Evolutionary conservation across 352 stramenopile genomes (phyloP).

Genomic region (Phytophthora fragariae): DNA sequence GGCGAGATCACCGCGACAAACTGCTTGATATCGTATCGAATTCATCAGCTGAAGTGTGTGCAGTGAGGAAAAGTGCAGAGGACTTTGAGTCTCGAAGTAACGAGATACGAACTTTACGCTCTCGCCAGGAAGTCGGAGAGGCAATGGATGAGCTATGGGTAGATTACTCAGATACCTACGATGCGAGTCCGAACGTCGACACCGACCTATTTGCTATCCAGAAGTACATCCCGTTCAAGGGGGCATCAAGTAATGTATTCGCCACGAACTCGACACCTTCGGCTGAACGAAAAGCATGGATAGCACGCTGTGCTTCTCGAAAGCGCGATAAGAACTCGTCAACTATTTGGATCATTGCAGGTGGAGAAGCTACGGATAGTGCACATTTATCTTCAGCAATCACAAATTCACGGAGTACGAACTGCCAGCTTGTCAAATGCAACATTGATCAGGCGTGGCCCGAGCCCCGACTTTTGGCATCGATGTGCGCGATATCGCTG

Average conservation of each 20-base stretch:
- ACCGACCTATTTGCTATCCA: slow-evolving; percentile 46
- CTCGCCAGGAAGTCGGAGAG: slow-evolving; percentile 29
- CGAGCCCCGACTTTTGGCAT: slow-evolving; percentile 47
- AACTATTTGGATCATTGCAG: slow-evolving; percentile 67
- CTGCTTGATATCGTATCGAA: slow-evolving; percentile 34
- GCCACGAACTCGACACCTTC: not conserved
- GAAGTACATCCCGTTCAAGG: slow-evolving; percentile 57
- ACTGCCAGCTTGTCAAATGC: slow-evolving; percentile 73
- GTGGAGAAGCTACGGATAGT: slow-evolving; percentile 18
- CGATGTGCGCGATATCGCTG: slow-evolving; percentile 43
- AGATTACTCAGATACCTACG: not conserved
- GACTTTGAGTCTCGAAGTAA: slow-evolving; percentile 34
- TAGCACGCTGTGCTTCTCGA: slow-evolving; percentile 57
- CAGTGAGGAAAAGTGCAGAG: slow-evolving; percentile 30
- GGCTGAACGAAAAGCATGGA: slow-evolving; percentile 53
- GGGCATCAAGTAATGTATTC: slow-evolving; percentile 14
- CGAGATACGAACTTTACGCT: slow-evolving; percentile 14
- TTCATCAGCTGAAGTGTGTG: slow-evolving; percentile 27
- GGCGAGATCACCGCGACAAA: slow-evolving; percentile 21
- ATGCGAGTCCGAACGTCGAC: not conserved
- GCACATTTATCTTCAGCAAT: slow-evolving; percentile 3
- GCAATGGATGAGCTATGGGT: slow-evolving; percentile 32
- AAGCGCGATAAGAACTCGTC: slow-evolving; percentile 60
- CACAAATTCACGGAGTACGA: slow-evolving; percentile 32
- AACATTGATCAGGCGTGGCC: slow-evolving; percentile 60